Evolutionary conservation across 352 stramenopile genomes (phyloP).

Genomic region (Globisporangium abappressorium): DNA sequence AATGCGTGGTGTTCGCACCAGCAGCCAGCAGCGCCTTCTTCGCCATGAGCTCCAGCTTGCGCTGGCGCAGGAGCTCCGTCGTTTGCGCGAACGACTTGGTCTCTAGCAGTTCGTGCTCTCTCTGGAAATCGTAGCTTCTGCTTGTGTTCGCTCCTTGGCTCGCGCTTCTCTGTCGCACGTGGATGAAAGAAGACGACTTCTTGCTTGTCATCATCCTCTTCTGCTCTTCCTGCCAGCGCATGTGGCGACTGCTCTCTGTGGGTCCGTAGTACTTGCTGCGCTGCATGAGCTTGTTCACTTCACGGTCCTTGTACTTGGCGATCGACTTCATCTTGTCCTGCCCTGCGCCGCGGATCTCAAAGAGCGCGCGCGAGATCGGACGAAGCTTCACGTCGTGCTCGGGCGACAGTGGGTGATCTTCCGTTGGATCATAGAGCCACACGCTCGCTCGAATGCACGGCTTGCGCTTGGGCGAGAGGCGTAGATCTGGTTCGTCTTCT

Average conservation of each 20-base stretch:
- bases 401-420: constrained; percentile 28
- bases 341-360: constrained; percentile 64
- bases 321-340: constrained; percentile 53
- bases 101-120: constrained; percentile 31
- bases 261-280: constrained; percentile 77
- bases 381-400: constrained; percentile 62
- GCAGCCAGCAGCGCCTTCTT: constrained; percentile 12
- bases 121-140: constrained; percentile 24
- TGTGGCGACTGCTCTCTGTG: constrained; percentile 73
- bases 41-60: constrained; percentile 21
- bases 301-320: constrained; percentile 52
- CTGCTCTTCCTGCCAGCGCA: constrained; percentile 71
- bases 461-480: constrained; percentile 21
- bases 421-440: constrained; percentile 67
- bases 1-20: background rate
- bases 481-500: constrained; percentile 6
- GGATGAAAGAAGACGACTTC: constrained; percentile 1
- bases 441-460: constrained; percentile 39
- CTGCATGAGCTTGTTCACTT: constrained; percentile 48
- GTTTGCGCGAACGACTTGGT: constrained; percentile 61
- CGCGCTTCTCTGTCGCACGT: constrained; percentile 26
- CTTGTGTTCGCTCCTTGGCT: constrained; percentile 36
- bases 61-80: constrained; percentile 45
- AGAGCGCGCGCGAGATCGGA: constrained; percentile 72
- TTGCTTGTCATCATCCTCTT: constrained; percentile 46